phyloP scores from a whole-genome alignment of 169 alveolate species.

The Plasmodium knowlesi region DNA sequence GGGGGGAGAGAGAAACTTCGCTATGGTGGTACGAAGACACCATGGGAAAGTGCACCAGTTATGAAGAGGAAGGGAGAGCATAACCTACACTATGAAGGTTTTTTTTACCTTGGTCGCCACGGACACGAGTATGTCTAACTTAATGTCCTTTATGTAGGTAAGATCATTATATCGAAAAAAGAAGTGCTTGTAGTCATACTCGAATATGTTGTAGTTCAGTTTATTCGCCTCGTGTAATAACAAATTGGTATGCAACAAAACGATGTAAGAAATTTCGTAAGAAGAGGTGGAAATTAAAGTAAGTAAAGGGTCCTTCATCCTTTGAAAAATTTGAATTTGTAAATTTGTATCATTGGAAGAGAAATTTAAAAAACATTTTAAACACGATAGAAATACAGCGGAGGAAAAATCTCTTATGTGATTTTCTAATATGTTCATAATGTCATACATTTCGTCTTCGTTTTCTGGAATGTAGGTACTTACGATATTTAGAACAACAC shows the following conservation, averaged over 20 bases:
- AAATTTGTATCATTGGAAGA: constrained; percentile 82
- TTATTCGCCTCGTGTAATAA: constrained; percentile 72
- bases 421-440: constrained; percentile 97
- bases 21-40: neutral
- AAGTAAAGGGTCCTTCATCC: constrained; percentile 86
- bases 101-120: constrained; percentile 85
- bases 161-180: constrained; percentile 89
- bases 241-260: constrained; percentile 80
- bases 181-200: constrained; percentile 85
- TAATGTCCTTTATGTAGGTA: constrained; percentile 86
- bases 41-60: neutral
- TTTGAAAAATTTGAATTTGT: constrained; percentile 83
- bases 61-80: neutral
- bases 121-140: constrained; percentile 85
- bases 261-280: constrained; percentile 86
- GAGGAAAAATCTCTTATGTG: constrained; percentile 94
- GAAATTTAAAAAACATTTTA: constrained; percentile 86
- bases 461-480: constrained; percentile 92
- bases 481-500: constrained; percentile 92
- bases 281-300: constrained; percentile 85
- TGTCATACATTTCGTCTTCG: constrained; percentile 96
- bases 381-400: constrained; percentile 95
- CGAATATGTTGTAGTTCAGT: constrained; percentile 67
- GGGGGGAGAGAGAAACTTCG: neutral
- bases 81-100: neutral